These are phyloP conservation scores for Phytophthora citricola DNA, from an alignment of 352 stramenopile genomes.

Conservation along the genomic window DNA sequence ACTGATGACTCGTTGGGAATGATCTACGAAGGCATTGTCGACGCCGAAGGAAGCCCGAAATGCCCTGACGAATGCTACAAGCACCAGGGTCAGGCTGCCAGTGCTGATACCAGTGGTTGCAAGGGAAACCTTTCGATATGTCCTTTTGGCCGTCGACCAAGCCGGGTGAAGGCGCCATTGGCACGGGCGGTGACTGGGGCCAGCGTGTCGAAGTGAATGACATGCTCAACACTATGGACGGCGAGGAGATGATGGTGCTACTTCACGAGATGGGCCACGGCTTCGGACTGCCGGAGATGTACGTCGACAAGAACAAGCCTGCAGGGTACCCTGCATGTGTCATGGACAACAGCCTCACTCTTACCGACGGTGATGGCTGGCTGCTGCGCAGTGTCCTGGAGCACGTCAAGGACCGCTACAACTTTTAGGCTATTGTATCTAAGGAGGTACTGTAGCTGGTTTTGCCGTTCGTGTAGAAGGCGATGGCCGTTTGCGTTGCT, in stretches of 20 bases:
- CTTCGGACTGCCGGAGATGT: slow-evolving; percentile 41
- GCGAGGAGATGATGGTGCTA: slow-evolving; percentile 39
- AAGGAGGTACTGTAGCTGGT: no score
- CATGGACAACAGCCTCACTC: slow-evolving; percentile 17
- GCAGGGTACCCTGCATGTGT: slow-evolving; percentile 22
- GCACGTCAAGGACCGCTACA: slow-evolving; percentile 29
- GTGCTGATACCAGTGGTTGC: slow-evolving; percentile 26
- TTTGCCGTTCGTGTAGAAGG: no score
- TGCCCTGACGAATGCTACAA: slow-evolving; percentile 12
- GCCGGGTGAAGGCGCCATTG: slow-evolving; percentile 26
- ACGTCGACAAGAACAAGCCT: slow-evolving; percentile 31
- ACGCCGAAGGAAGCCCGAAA: slow-evolving; percentile 7
- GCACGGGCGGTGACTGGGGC: slow-evolving; percentile 44
- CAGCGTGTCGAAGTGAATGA: slow-evolving; percentile 49
- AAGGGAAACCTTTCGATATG: slow-evolving; percentile 29
- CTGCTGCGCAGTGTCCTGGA: slow-evolving; percentile 27
- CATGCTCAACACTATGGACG: slow-evolving; percentile 41
- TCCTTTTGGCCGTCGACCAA: slow-evolving; percentile 49
- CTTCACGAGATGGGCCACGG: slow-evolving; percentile 56
- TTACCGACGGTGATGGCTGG: slow-evolving; percentile 29
- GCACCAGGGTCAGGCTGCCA: slow-evolving; percentile 21
- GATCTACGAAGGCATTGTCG: slow-evolving; percentile 11
- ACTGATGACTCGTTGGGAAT: slow-evolving; percentile 33
- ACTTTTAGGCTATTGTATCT: not conserved
- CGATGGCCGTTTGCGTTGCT: not conserved